Conservation (phyloP, 1,139 yeast genomes). For the Chernovozyma sophiae-reginae region DNA sequence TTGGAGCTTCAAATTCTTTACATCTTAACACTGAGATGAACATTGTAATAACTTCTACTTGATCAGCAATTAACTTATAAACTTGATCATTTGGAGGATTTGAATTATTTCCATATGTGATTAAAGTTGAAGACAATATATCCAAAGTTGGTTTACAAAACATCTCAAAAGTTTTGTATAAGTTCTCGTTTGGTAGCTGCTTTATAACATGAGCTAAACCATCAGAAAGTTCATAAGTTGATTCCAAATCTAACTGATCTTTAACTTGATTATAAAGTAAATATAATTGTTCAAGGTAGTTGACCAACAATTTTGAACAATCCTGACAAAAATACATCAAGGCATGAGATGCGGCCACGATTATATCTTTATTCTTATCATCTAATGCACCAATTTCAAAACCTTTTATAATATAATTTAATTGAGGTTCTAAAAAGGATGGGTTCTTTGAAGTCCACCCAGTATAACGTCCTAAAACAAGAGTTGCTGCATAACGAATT, state of each 20-base stretch:
- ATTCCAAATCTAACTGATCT: constrained; percentile 55
- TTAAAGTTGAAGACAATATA: constrained; percentile 31
- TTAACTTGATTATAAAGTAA: constrained; percentile 67
- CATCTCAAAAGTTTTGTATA: constrained; percentile 38
- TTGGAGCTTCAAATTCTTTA: constrained; percentile 27
- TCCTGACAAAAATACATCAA: constrained; percentile 93
- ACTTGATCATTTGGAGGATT: constrained; percentile 37
- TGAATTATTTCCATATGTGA: constrained; percentile 13
- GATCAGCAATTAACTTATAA: constrained; percentile 58
- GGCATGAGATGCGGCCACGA: constrained; percentile 89
- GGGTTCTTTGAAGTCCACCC: constrained; percentile 93
- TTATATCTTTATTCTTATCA: constrained; percentile 43
- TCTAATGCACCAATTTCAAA: constrained; percentile 31
- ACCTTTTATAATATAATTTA: constrained; percentile 80
- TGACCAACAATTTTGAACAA: constrained; percentile 65
- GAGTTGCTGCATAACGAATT: constrained; percentile 85
- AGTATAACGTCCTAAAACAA: constrained; percentile 90
- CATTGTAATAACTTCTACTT: constrained; percentile 70
- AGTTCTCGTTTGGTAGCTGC: constrained; percentile 40
- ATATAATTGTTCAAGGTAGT: constrained; percentile 72
- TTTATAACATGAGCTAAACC: constrained; percentile 84
- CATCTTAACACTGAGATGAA: constrained; percentile 58
- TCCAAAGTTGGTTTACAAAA: constrained; percentile 68
- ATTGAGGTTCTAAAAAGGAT: constrained; percentile 73
- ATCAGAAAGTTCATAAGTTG: constrained; percentile 77